Evolutionary conservation across 2,329 filamentous ascomycete species (phyloP).

Genomic region (Phialocephala subalpina): DNA sequence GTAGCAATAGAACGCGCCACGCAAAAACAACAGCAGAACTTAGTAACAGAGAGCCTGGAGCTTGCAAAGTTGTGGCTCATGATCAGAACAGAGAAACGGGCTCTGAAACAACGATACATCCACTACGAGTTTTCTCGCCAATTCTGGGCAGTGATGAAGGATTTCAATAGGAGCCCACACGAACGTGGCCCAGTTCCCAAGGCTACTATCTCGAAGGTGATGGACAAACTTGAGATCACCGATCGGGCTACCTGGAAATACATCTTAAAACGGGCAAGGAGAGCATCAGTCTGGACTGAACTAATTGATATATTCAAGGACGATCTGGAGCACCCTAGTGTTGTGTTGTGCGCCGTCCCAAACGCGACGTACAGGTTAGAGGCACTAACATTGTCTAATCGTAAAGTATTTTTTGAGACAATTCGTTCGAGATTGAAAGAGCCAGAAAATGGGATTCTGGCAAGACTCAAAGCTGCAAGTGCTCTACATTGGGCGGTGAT

Average conservation of each 20-base stretch:
- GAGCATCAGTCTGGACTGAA: slow-evolving; percentile 27
- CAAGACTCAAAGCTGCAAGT: slow-evolving; percentile 29
- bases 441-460: slow-evolving; percentile 26
- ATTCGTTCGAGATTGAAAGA: slow-evolving; percentile 27
- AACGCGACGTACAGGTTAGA: slow-evolving; percentile 28
- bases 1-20: slow-evolving; percentile 26
- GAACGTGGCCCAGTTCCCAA: slow-evolving; percentile 25
- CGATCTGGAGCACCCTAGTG: slow-evolving; percentile 23
- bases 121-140: slow-evolving; percentile 31
- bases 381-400: slow-evolving; percentile 25
- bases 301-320: slow-evolving; percentile 26
- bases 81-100: slow-evolving; percentile 28
- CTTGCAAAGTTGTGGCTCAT: slow-evolving; percentile 27
- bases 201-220: slow-evolving; percentile 20
- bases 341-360: slow-evolving; percentile 23
- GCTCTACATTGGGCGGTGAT: slow-evolving; percentile 26
- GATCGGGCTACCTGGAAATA: slow-evolving; percentile 22
- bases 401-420: slow-evolving; percentile 23
- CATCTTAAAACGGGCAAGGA: slow-evolving; percentile 23
- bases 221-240: slow-evolving; percentile 26
- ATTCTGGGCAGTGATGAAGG: slow-evolving; percentile 28
- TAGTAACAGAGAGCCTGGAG: not conserved
- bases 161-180: slow-evolving; percentile 17
- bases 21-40: slow-evolving; percentile 14
- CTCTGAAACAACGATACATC: slow-evolving; percentile 27